Base-by-base conservation (phyloP, 805 yeast genomes). In the Yarrowia osloensis region DNA sequence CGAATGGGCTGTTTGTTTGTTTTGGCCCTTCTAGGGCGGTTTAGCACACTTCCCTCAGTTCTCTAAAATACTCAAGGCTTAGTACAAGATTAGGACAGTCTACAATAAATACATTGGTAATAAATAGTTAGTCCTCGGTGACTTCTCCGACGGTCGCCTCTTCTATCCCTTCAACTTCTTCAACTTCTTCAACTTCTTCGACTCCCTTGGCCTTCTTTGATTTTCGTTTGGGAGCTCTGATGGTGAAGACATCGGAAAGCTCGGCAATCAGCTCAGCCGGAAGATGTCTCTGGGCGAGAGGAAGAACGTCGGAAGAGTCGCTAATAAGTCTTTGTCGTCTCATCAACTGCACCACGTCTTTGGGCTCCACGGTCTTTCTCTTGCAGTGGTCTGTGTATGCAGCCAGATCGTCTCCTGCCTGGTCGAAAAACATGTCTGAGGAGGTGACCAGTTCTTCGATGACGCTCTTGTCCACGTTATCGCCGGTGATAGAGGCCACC, bases 301-400 rank as follows among this genome's bases (percentile, higher is more conserved):
- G 68, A 28, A 76, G 67, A 4, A 67, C 63, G 26, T 74, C 67
- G 0, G 71, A 61, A 8, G 71, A 68, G 28, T 71, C 69, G 4
- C 50, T 33, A n/a, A 72, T 68, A 8, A 74, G 37, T 24, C 78
- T 46, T 54, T 78, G 80, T 28, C 80, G 70, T 57, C 74, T 72
- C 70, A 77, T 35, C 28, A 79, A 66, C 15, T 74, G 67, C 40
- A 71, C 65, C 4, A 74, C 73, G 19, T 77, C 73, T 12, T 70
- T 68, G 11, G 74, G 68, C 17, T 75, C 74, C 6, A 79, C 71
- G 1, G 70, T 70, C 40, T 70, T 72, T n/a, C 74, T 52, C 33
- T 68, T 70, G 1, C 78, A 74, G 67, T 80, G 81, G 1, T 70
- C 69, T 0, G 81, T 71, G 55, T 78, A 80, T 0, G 77, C 75